Evolutionary conservation across 768 basidiomycete species (phyloP).

Genomic region (Psilocybe sp.): DNA sequence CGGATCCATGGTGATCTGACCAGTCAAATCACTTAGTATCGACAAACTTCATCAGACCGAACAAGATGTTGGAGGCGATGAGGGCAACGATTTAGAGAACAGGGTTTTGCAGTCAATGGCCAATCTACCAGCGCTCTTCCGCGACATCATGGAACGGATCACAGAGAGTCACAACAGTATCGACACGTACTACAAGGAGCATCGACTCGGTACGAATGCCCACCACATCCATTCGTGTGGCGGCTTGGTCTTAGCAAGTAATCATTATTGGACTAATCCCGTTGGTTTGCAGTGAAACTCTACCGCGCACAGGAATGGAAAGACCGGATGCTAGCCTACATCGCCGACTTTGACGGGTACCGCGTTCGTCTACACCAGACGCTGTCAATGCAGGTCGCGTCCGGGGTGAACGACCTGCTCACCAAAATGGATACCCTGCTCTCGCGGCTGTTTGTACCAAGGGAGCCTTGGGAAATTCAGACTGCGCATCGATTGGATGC

Average conservation of each 20-base stretch:
- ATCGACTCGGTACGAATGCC: constrained; percentile 13
- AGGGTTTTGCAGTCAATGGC: background rate
- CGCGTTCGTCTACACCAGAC: constrained; percentile 11
- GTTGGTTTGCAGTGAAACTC: constrained; percentile 12
- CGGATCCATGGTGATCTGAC: background rate
- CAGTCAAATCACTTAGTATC: background rate
- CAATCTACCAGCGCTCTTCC: constrained; percentile 7
- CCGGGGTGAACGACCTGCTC: constrained; percentile 9
- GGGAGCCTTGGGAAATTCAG: constrained; percentile 17
- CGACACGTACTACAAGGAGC: constrained; percentile 21
- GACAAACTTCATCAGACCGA: constrained; percentile 1
- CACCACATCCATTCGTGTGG: background rate
- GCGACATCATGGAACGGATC: constrained; percentile 11
- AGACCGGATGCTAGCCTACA: constrained; percentile 12
- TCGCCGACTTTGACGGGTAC: constrained; percentile 12
- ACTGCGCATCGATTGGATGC: constrained; percentile 7
- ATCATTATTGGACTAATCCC: background rate
- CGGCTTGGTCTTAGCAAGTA: background rate
- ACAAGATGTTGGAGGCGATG: background rate
- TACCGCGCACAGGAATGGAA: constrained; percentile 21
- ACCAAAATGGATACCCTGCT: constrained; percentile 16
- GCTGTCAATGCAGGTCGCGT: constrained; percentile 11
- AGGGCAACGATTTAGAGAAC: background rate
- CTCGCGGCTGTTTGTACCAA: constrained; percentile 10
- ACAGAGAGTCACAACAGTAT: constrained; percentile 18